Base-by-base conservation (phyloP, 2,329 filamentous ascomycete species). In the Trichoderma citrinoviride region DNA sequence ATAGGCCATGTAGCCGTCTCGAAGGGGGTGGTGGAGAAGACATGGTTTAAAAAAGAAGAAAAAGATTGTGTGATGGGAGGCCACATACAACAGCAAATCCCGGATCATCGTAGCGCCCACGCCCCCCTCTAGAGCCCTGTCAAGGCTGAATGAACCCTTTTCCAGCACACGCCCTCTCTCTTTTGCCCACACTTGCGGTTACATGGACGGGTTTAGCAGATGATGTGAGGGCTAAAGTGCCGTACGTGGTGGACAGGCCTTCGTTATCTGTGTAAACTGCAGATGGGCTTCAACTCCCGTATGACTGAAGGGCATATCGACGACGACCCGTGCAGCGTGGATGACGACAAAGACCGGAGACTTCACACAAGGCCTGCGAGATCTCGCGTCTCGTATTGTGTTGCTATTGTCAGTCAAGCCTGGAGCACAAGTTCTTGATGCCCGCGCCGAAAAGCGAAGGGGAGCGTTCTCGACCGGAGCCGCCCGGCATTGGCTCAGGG, bases 1-100 rank as follows among this genome's bases (percentile, higher is more conserved):
- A 55, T 46, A 29, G 47, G 33, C 27, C 33, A 65, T 65, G 63
- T 65, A 56, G 63, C 55, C 55, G 33, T 61, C 19, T 40, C 50
- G 8, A 61, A 54, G 50, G 50, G 33, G 47, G 50, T 46, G 56
- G 50, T 50, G 60, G 60, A 47, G 49, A 54, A 54, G 37, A 46
- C 50, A 19, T 37, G 58, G 29, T 23, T 49, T 44, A 29, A 52
- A 46, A 46, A 47, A 40, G 17, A 56, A 41, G n/a, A 10, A 23
- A 33, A 43, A 57, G 53, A 21, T 21, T 63, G 50, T 54, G 54
- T 55, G 33, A 58, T 55, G 47, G 15, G 49, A 47, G 46, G 33
- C 33, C 33, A 14, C 33, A 12, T 12, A 10, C 33, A 37, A 37
- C n/a, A n/a, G n/a, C n/a, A 37, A 37, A 37, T 37, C 33, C 40